Percentiles rank a stretch among this genome's conserved stretches.
Conservation (phyloP, 805 yeast genomes). For the Ogataea pilisensis region DNA sequence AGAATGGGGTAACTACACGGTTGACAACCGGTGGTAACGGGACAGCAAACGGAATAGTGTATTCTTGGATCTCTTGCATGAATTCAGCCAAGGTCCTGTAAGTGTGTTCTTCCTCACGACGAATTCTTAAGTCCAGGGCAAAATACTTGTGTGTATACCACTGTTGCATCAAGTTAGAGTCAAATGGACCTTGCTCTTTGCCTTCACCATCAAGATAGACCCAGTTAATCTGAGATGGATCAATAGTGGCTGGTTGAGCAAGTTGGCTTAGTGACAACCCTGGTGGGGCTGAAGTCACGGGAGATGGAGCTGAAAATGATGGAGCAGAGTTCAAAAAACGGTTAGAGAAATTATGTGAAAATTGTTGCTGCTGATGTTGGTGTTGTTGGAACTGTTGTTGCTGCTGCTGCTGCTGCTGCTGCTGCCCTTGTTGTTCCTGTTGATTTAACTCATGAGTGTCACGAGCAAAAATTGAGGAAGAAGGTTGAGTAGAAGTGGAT, state of each 20-base stretch:
- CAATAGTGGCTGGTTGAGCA: slow-evolving; percentile 10
- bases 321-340: neutral
- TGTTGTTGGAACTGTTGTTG: neutral
- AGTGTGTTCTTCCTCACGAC: slow-evolving; percentile 51
- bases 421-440: neutral
- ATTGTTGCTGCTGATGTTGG: slow-evolving; percentile 2
- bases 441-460: neutral
- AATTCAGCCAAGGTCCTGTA: slow-evolving; percentile 53
- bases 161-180: slow-evolving; percentile 67
- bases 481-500: neutral
- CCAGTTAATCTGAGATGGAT: slow-evolving; percentile 51
- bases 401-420: slow-evolving; percentile 1
- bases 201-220: slow-evolving; percentile 67
- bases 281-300: slow-evolving; percentile 9
- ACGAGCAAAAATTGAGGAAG: neutral
- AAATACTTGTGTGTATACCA: slow-evolving; percentile 69
- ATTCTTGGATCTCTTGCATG: slow-evolving; percentile 44
- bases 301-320: neutral
- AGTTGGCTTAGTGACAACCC: slow-evolving; percentile 10
- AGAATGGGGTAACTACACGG: slow-evolving; percentile 8
- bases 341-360: slow-evolving; percentile 2
- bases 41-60: slow-evolving; percentile 55
- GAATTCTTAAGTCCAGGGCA: slow-evolving; percentile 47
- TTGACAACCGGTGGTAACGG: slow-evolving; percentile 41
- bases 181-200: slow-evolving; percentile 77